Evolutionary conservation across 352 stramenopile genomes (phyloP).

Genomic region (Lagenidium giganteum): DNA sequence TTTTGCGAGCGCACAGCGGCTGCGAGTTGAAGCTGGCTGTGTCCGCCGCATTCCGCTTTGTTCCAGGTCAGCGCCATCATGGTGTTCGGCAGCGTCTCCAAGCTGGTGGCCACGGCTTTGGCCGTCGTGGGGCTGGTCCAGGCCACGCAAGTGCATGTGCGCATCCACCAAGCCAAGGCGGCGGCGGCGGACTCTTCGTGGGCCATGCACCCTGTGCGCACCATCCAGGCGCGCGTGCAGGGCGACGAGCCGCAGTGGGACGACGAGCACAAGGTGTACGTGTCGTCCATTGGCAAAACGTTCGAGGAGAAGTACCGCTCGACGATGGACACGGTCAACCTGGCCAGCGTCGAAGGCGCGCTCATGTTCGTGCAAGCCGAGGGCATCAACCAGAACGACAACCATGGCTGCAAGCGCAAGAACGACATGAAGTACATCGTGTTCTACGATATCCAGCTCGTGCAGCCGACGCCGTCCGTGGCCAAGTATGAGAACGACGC

Average conservation of each 20-base stretch:
- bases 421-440: slow-evolving; percentile 67
- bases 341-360: slow-evolving; percentile 47
- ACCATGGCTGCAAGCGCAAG: slow-evolving; percentile 55
- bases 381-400: slow-evolving; percentile 62
- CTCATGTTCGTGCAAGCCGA: slow-evolving; percentile 85
- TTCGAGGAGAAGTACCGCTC: slow-evolving; percentile 23
- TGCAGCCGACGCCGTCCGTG: slow-evolving; percentile 44
- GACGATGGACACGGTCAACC: slow-evolving; percentile 26
- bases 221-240: slow-evolving; percentile 58
- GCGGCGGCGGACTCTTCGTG: slow-evolving; percentile 10
- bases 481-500: slow-evolving; percentile 38
- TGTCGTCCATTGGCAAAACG: slow-evolving; percentile 33
- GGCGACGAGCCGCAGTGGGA: slow-evolving; percentile 37
- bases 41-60: too few relatives aligned
- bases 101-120: too few relatives aligned
- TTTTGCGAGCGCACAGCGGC: too few relatives aligned
- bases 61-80: too few relatives aligned
- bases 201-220: slow-evolving; percentile 40
- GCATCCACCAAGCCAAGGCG: background rate
- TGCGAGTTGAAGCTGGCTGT: too few relatives aligned
- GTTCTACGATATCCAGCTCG: slow-evolving; percentile 68
- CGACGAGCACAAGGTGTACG: slow-evolving; percentile 19
- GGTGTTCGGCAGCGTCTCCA: too few relatives aligned
- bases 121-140: too few relatives aligned
- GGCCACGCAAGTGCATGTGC: too few relatives aligned